Conservation (phyloP, 495 filamentous ascomycete species). For the Paragyromitra xinjiangensis region DNA sequence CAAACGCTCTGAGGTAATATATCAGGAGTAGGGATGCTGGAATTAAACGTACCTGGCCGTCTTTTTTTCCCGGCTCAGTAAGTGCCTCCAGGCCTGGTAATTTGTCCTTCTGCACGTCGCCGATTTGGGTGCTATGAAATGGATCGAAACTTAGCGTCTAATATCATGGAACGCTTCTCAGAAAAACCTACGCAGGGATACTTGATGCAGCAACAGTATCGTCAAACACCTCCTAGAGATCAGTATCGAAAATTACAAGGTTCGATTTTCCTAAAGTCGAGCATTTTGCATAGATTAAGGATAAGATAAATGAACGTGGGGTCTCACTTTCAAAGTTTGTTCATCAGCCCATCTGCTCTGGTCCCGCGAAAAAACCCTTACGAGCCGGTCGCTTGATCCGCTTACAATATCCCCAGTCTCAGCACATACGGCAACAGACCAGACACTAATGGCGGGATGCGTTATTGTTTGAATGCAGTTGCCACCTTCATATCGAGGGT, state of each 20-base stretch:
- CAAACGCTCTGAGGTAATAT: not conserved
- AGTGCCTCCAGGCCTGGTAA: conserved; percentile 87
- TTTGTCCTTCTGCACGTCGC: conserved; percentile 86
- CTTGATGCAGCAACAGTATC: conserved; percentile 80
- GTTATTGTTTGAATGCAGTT: conserved; percentile 95
- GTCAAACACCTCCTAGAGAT: conserved; percentile 69
- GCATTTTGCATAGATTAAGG: not conserved
- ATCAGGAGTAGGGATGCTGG: not conserved
- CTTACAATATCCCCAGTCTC: conserved; percentile 90
- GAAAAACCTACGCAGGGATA: conserved; percentile 74
- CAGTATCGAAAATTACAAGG: conserved; percentile 9
- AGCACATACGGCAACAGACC: conserved; percentile 81
- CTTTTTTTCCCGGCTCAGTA: conserved; percentile 82
- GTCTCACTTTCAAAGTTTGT: conserved; percentile 61
- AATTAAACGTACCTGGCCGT: conserved; percentile 75
- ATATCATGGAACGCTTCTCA: not conserved
- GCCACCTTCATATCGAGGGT: conserved; percentile 42
- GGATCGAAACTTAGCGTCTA: conserved; percentile 8
- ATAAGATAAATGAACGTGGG: not conserved
- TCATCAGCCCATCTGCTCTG: conserved; percentile 72
- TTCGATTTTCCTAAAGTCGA: not conserved
- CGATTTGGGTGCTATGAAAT: conserved; percentile 64
- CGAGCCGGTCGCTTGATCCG: conserved; percentile 87
- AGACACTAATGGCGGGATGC: conserved; percentile 96
- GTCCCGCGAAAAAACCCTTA: conserved; percentile 83